These are phyloP conservation scores for Paramecium octaurelia DNA, from an alignment of 73 alveolate species.

Conservation along the genomic window DNA sequence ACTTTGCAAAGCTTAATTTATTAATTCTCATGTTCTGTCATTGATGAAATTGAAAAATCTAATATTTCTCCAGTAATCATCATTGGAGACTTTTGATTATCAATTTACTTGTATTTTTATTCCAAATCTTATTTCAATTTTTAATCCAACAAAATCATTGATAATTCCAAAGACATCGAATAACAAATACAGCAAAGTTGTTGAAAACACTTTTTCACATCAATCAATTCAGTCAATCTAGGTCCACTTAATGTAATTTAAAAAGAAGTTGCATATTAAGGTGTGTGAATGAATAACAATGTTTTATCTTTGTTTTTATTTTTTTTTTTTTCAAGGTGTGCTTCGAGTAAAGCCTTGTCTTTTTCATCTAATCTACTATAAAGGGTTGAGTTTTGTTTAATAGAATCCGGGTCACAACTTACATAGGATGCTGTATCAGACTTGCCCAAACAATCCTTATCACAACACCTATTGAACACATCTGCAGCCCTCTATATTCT, in stretches of 20 bases:
- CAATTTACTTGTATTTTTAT: background rate
- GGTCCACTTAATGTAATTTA: slow-evolving; percentile 29
- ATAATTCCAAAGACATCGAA: slow-evolving; percentile 3
- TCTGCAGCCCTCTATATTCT: background rate
- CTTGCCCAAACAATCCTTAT: background rate
- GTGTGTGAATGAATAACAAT: background rate
- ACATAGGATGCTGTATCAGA: background rate
- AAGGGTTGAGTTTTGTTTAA: background rate
- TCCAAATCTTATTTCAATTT: background rate
- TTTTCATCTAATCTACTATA: background rate
- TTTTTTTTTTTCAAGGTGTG: background rate
- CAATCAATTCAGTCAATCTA: background rate
- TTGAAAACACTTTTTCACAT: background rate
- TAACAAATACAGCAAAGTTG: background rate
- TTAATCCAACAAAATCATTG: background rate
- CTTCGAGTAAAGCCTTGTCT: background rate
- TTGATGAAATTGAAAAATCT: background rate
- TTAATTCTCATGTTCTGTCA: background rate
- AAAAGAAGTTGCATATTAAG: background rate
- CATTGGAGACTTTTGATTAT: background rate
- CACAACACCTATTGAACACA: background rate
- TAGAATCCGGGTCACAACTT: slow-evolving; percentile 4
- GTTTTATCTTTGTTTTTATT: slow-evolving; percentile 10
- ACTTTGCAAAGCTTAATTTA: background rate
- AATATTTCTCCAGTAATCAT: background rate